These are phyloP conservation scores for Colletotrichum cuscutae DNA, from an alignment of 2,329 filamentous ascomycete species.

Conservation along the genomic window DNA sequence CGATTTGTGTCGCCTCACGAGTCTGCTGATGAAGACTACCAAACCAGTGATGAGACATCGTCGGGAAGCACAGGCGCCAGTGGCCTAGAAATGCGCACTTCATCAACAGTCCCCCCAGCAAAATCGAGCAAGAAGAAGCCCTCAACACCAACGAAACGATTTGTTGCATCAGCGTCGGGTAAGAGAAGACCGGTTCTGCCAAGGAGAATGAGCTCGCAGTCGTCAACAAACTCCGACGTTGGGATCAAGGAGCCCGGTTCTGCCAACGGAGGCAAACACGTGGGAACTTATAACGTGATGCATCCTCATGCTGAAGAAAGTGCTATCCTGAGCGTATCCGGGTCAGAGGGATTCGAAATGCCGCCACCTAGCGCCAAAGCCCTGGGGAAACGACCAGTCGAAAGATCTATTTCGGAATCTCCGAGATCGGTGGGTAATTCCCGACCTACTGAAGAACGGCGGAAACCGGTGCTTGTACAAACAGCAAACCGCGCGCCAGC, in stretches of 20 bases:
- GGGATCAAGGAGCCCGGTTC: conserved; percentile 45
- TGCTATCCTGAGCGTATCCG: conserved; percentile 1
- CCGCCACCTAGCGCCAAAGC: conserved; percentile 53
- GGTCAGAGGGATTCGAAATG: conserved; percentile 11
- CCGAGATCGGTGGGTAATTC: conserved; percentile 12
- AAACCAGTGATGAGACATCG: conserved; percentile 47
- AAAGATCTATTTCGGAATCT: conserved; percentile 1
- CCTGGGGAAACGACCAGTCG: conserved; percentile 58
- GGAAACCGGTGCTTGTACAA: conserved; percentile 24
- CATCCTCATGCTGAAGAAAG: conserved; percentile 43
- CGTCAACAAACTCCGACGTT: conserved; percentile 49
- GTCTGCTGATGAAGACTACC: conserved; percentile 55
- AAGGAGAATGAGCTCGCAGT: conserved; percentile 60
- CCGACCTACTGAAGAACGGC: conserved; percentile 10
- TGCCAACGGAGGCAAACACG: conserved; percentile 38
- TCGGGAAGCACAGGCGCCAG: conserved; percentile 52
- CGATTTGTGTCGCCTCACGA: conserved; percentile 67
- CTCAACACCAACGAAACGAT: conserved; percentile 46
- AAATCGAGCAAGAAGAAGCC: conserved; percentile 44
- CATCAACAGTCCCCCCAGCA: conserved; percentile 39
- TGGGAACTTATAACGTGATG: conserved; percentile 39
- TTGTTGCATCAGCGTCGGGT: conserved; percentile 54
- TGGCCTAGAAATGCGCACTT: conserved; percentile 42
- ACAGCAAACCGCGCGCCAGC: conserved; percentile 4
- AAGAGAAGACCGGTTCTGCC: conserved; percentile 59